These are phyloP conservation scores for Effrenium voratum DNA, from an alignment of 73 alveolate species.

Conservation along the genomic window DNA sequence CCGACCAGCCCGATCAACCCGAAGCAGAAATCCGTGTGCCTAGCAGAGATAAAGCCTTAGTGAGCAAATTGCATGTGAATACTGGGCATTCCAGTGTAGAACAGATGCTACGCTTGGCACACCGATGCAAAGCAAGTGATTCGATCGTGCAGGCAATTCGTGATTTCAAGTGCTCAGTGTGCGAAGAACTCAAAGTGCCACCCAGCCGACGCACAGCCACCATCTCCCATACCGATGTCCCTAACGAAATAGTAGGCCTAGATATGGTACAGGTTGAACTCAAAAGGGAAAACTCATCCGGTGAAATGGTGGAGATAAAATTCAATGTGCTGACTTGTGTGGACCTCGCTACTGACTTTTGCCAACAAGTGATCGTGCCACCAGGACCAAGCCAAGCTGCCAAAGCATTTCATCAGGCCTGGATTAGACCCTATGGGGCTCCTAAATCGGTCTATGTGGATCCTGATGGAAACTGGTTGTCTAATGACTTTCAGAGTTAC, in stretches of 20 bases:
- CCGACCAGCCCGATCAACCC: neutral
- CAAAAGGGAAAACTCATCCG: neutral
- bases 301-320: neutral
- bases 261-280: conserved; percentile 35
- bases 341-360: conserved; percentile 22
- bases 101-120: conserved; percentile 12
- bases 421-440: conserved; percentile 36
- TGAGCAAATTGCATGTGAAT: neutral
- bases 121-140: neutral
- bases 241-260: neutral
- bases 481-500: conserved; percentile 19
- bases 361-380: neutral
- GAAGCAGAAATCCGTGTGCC: neutral
- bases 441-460: conserved; percentile 5
- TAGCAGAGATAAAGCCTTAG: neutral
- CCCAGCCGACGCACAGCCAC: neutral
- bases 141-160: neutral
- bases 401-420: neutral
- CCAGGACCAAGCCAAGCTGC: neutral
- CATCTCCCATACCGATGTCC: neutral
- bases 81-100: neutral
- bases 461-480: neutral
- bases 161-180: neutral
- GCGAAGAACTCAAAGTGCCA: conserved; percentile 20
- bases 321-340: neutral